Base-by-base conservation (phyloP, 805 yeast genomes). In the Yarrowia keelungensis region DNA sequence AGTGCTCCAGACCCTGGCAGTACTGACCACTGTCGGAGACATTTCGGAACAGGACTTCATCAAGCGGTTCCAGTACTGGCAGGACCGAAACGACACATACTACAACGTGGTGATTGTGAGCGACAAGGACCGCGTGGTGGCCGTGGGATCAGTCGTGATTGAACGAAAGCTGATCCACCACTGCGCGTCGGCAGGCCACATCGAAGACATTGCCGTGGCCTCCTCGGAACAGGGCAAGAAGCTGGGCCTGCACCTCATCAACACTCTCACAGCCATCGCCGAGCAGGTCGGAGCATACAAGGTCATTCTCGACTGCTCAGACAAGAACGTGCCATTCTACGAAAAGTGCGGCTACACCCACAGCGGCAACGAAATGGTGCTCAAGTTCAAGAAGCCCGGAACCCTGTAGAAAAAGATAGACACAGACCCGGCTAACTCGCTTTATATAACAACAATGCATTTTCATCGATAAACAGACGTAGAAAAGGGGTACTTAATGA, bases 141-240 rank as follows among this genome's bases (percentile, higher is more conserved):
- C 96, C 4, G 86, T 92, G 0, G 98, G 98, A 0, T 87, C 89
- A 76, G 79, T 94, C 14, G 74, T 95, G 11, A 81, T 95, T 8
- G 99, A 94, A 77, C 84, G 83, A 62, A 94, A 94, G 77, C 76
- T 79, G 71, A 92, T 95, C 71, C 99, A 94, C 78, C 85, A 81
- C 47, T 87, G 95, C 76, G 96, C 97, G 0, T 78, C 83, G 66
- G 96, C 91, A 5, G 98, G 98, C 1, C 98, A 94, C 79, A 89
- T 94, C 71, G 99, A 94, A 75, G 99, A 94, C 76, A 94, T 94
- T 70, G 89, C 98, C 0, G 97, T 94, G 4, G 82, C 87, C 19
- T 76, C 77, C 39, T 79, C 82, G 19, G 90, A 90, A 76, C 98
- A 93, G 75, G 99, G 99, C 8, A 87, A 89, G 75, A 86, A 86